Conservation (phyloP, 192 early-diverging fungal genomes). For the Umbelopsis ramanniana region DNA sequence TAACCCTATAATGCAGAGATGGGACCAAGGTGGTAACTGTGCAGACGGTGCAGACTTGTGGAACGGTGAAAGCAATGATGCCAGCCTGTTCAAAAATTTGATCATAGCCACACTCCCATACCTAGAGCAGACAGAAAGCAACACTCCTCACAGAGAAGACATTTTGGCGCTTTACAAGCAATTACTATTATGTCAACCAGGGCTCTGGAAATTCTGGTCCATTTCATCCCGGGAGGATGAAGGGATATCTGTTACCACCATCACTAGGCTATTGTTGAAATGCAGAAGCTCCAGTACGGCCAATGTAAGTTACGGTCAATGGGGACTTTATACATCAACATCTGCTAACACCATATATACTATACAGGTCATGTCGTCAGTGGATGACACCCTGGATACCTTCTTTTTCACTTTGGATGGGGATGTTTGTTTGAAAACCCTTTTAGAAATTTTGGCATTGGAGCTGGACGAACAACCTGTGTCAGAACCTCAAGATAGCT, state of each 20-base stretch:
- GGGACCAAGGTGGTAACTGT: slow-evolving; percentile 37
- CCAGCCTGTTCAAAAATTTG: slow-evolving; percentile 37
- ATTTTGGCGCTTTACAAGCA: slow-evolving; percentile 30
- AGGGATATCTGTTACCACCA: slow-evolving; percentile 19
- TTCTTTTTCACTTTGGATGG: slow-evolving; percentile 31
- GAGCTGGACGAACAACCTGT: slow-evolving; percentile 27
- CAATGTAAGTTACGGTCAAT: not conserved
- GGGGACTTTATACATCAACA: not conserved
- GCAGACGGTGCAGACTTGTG: slow-evolving; percentile 34
- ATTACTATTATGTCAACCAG: slow-evolving; percentile 32
- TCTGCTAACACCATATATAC: not conserved
- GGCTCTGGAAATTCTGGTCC: slow-evolving; percentile 32
- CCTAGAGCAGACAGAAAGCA: not conserved
- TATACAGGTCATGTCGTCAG: slow-evolving; percentile 33
- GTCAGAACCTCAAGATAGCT: slow-evolving; percentile 2
- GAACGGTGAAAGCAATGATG: slow-evolving; percentile 30
- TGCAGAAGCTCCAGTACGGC: not conserved
- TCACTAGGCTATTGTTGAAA: slow-evolving; percentile 1
- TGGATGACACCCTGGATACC: slow-evolving; percentile 44
- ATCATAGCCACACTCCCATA: slow-evolving; percentile 24
- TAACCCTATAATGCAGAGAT: slow-evolving; percentile 29
- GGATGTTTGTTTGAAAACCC: slow-evolving; percentile 25
- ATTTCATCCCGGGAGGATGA: slow-evolving; percentile 29
- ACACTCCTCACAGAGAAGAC: not conserved
- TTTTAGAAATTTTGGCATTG: slow-evolving; percentile 37